phyloP scores from a whole-genome alignment of 768 basidiomycete genomes.

The Macrocybe gigantea region DNA sequence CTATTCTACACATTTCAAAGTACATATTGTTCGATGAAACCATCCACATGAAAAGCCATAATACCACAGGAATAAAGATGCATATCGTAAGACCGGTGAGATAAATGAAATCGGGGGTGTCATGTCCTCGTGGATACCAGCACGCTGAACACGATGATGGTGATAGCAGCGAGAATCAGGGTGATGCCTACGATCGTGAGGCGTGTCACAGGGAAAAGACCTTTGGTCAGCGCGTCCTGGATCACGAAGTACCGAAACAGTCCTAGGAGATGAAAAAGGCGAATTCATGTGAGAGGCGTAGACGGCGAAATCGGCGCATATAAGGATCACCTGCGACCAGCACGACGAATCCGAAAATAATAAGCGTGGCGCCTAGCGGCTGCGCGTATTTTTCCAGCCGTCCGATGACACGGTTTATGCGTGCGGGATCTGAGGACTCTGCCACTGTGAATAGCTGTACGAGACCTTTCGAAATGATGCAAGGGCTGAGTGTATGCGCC shows the following conservation, averaged over 20 bases:
- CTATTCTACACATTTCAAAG: no score
- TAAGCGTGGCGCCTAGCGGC: constrained; percentile 45
- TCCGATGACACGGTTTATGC: constrained; percentile 5
- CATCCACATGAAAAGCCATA: no score
- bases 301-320: constrained; percentile 10
- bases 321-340: constrained; percentile 35
- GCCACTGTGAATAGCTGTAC: constrained; percentile 48
- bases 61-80: no score
- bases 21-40: no score
- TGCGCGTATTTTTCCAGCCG: constrained; percentile 31
- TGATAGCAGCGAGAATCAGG: constrained; percentile 8
- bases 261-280: constrained; percentile 25
- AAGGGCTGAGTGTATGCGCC: not conserved
- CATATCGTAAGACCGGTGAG: no score
- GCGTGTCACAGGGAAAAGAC: constrained; percentile 51
- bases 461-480: constrained; percentile 29
- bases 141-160: constrained; percentile 13
- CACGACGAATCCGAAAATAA: constrained; percentile 40
- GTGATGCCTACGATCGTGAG: constrained; percentile 34
- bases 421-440: constrained; percentile 8
- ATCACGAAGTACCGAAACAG: constrained; percentile 46
- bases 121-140: constrained; percentile 7
- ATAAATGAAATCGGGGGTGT: not conserved
- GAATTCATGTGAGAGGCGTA: not conserved
- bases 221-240: constrained; percentile 42